These are phyloP conservation scores for Phyllosticta paracitricarpa DNA, from an alignment of 2,329 filamentous ascomycete species.

Conservation along the genomic window DNA sequence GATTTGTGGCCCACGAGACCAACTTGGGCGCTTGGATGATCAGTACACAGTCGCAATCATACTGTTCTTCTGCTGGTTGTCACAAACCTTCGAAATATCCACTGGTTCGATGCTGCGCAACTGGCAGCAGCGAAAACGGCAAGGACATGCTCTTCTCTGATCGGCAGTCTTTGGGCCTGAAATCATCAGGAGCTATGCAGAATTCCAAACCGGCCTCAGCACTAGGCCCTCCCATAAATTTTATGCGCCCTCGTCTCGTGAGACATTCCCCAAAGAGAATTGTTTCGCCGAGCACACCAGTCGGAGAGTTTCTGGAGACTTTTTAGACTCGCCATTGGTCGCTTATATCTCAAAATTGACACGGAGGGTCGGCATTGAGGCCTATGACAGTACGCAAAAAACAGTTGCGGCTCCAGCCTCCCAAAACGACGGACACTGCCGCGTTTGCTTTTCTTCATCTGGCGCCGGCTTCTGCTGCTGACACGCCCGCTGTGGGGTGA, in stretches of 20 bases:
- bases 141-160: no score
- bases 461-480: neutral
- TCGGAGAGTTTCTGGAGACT: neutral
- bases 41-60: neutral
- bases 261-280: neutral
- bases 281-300: neutral
- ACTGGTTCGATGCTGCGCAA: neutral
- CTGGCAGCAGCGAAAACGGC: no score
- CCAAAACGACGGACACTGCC: neutral
- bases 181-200: neutral
- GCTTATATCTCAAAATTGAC: neutral
- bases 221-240: neutral
- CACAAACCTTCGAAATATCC: neutral
- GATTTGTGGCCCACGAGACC: neutral
- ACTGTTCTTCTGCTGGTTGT: neutral
- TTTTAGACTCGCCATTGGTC: neutral
- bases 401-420: neutral
- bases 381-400: neutral
- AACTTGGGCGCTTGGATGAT: neutral
- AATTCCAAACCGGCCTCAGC: neutral
- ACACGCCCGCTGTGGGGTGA: neutral
- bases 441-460: neutral
- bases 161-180: no score
- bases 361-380: neutral
- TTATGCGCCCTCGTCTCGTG: neutral